phyloP scores from a whole-genome alignment of 1,284 basidiomycete genomes.

The Rhodotorula mucilaginosa region DNA sequence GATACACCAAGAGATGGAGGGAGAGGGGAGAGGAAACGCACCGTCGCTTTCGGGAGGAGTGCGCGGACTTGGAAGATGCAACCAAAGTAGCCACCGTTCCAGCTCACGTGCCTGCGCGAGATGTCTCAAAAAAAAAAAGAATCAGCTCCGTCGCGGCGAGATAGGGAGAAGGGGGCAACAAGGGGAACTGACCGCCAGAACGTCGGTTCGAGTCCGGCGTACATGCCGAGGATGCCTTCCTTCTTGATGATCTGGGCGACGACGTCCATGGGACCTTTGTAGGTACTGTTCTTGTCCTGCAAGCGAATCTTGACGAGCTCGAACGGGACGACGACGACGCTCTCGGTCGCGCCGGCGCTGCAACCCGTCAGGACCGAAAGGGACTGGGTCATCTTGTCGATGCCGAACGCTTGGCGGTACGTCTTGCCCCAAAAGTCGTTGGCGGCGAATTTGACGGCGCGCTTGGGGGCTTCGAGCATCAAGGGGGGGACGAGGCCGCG shows the following conservation, averaged over 20 bases:
- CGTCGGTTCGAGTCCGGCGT: slow-evolving; percentile 89
- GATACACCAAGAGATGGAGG: neutral
- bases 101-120: slow-evolving; percentile 58
- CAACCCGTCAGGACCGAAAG: slow-evolving; percentile 88
- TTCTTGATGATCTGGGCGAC: slow-evolving; percentile 71
- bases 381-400: slow-evolving; percentile 79
- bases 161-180: too few relatives aligned
- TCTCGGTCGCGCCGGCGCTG: slow-evolving; percentile 92
- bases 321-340: slow-evolving; percentile 72
- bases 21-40: slow-evolving; percentile 46
- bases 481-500: slow-evolving; percentile 91
- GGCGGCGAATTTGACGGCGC: slow-evolving; percentile 83
- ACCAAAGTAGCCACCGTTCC: slow-evolving; percentile 87
- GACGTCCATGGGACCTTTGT: slow-evolving; percentile 86
- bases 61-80: slow-evolving; percentile 79
- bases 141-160: neutral
- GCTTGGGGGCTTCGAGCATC: slow-evolving; percentile 94
- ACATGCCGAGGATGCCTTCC: slow-evolving; percentile 79
- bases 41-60: slow-evolving; percentile 79
- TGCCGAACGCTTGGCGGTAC: slow-evolving; percentile 62
- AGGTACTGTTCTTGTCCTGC: slow-evolving; percentile 86
- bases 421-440: slow-evolving; percentile 72
- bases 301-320: slow-evolving; percentile 94
- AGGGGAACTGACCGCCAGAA: slow-evolving; percentile 72
- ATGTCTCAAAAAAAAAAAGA: too few relatives aligned